A percentile compares a stretch with the other conserved stretches of the same genome.
Conservation (phyloP, 2,329 filamentous ascomycete genomes). For the Fusarium oligoseptatum region DNA sequence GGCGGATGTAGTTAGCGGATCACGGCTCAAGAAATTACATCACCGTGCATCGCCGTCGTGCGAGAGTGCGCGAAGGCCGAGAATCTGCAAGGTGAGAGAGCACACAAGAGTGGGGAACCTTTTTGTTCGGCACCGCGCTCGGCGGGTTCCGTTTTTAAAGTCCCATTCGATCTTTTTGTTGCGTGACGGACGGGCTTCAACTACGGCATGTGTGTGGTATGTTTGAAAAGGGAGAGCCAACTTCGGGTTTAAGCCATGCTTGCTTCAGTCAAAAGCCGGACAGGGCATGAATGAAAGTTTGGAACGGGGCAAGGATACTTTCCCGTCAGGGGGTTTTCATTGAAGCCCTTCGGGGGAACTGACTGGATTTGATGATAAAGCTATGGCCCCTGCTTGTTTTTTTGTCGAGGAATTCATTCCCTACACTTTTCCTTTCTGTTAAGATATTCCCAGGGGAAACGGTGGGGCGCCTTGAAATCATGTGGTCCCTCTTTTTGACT, state of each 20-base stretch:
- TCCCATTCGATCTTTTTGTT: neutral
- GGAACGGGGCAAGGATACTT: constrained; percentile 3
- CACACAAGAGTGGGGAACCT: constrained; percentile 10
- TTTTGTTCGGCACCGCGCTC: constrained; percentile 27
- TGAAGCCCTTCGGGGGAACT: neutral
- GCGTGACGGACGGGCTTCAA: neutral
- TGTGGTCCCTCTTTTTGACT: neutral
- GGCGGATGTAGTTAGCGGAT: constrained; percentile 21
- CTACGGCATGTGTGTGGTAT: neutral
- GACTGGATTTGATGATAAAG: constrained; percentile 4
- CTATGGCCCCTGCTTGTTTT: neutral
- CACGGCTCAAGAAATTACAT: constrained; percentile 40
- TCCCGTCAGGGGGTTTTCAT: neutral
- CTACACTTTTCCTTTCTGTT: neutral
- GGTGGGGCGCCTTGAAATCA: constrained; percentile 22
- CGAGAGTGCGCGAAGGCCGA: constrained; percentile 5
- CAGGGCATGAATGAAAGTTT: neutral
- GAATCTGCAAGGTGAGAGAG: neutral
- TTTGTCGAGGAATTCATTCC: neutral
- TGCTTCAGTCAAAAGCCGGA: neutral
- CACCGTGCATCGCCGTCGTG: constrained; percentile 35
- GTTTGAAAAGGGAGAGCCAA: neutral
- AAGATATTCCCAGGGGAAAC: constrained; percentile 29
- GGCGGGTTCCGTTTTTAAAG: constrained; percentile 26
- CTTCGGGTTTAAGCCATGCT: neutral